Evolutionary conservation across 176 grass and related monocot genomes (phyloP).

Genomic region (Alloteropsis semialata): DNA sequence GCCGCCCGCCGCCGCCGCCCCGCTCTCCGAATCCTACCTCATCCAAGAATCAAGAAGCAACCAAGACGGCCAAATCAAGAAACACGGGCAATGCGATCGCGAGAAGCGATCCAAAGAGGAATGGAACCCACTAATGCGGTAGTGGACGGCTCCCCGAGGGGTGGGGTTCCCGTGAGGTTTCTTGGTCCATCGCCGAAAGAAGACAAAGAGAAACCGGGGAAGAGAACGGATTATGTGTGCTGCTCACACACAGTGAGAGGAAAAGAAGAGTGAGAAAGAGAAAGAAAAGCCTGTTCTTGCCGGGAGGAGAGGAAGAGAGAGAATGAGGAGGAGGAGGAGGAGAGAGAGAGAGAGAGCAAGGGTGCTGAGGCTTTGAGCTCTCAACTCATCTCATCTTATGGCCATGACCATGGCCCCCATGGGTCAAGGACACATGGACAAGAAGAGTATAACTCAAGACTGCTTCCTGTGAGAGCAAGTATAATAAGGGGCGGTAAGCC

Average conservation of each 20-base stretch:
- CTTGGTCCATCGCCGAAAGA: conserved; percentile 49
- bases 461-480: not conserved
- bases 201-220: conserved; percentile 32
- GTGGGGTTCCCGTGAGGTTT: conserved; percentile 53
- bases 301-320: conserved; percentile 7
- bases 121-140: conserved; percentile 30
- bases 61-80: not conserved
- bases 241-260: conserved; percentile 15
- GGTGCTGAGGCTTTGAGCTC: not conserved
- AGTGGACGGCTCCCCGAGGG: not conserved
- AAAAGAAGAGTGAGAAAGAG: conserved; percentile 24
- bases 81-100: conserved; percentile 46
- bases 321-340: not conserved
- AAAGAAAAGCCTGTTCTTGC: conserved; percentile 45
- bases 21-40: conserved; percentile 14
- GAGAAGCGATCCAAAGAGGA: conserved; percentile 19
- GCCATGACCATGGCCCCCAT: conserved; percentile 4
- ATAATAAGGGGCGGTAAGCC: too few relatives aligned
- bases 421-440: conserved; percentile 30
- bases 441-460: conserved; percentile 29
- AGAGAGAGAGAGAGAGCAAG: not conserved
- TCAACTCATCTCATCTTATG: conserved; percentile 26
- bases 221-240: conserved; percentile 32
- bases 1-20: not conserved
- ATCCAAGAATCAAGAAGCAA: not conserved